Conservation (phyloP, 192 early-diverging fungal genomes). For the Gaertneriomyces sp. region DNA sequence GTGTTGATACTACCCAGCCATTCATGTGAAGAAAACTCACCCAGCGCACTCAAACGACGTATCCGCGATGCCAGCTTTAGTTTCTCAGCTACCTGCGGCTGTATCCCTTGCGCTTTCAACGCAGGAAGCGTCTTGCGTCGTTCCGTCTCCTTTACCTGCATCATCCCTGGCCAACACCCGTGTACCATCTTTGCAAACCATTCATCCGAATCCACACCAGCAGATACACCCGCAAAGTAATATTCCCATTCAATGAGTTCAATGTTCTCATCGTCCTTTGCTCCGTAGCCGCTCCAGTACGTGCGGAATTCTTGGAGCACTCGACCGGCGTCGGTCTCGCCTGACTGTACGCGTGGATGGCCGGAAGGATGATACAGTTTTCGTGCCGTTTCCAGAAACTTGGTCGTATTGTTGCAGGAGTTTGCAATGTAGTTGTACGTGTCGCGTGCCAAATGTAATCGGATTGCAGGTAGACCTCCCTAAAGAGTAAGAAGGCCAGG, state of each 20-base stretch:
- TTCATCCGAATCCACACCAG: slow-evolving; percentile 22
- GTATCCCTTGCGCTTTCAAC: not conserved
- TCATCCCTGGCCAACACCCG: slow-evolving; percentile 21
- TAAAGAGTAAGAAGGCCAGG: not conserved
- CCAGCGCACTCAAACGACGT: slow-evolving; percentile 1
- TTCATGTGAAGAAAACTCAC: not conserved
- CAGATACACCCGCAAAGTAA: slow-evolving; percentile 10
- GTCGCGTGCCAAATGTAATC: slow-evolving; percentile 15
- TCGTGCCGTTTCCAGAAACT: slow-evolving; percentile 15
- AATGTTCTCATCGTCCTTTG: slow-evolving; percentile 9
- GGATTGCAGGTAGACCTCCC: slow-evolving; percentile 21
- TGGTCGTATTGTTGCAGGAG: not conserved
- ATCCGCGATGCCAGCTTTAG: slow-evolving; percentile 12
- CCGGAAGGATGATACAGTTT: slow-evolving; percentile 20
- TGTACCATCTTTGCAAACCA: slow-evolving; percentile 21
- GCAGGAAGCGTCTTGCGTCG: not conserved
- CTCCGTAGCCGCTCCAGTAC: not conserved
- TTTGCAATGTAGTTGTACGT: slow-evolving; percentile 5
- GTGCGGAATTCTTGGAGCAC: slow-evolving; percentile 10
- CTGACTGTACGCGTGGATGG: slow-evolving; percentile 25
- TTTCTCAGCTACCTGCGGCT: not conserved
- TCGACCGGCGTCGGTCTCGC: slow-evolving; percentile 16
- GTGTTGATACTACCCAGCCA: not conserved
- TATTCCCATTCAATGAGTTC: slow-evolving; percentile 32
- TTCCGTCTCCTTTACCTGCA: slow-evolving; percentile 1